Evolutionary conservation across 2,329 filamentous ascomycete species (phyloP), one percentile per base, ranked within the genome.

Genomic region (Zopfia rhizophila): DNA sequence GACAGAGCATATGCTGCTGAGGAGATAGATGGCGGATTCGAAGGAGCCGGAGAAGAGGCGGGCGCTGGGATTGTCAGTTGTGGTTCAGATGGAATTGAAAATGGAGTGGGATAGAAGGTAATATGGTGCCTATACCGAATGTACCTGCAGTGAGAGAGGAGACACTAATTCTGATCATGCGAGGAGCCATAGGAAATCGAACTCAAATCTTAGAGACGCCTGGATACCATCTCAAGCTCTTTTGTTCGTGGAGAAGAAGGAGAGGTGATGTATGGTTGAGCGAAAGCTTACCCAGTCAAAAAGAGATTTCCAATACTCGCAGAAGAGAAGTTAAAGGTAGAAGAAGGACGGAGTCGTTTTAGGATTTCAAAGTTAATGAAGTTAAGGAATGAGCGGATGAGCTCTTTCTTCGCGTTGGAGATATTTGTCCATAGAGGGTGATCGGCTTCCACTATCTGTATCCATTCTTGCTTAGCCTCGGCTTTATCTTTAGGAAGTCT

Each of bases 21-120:
- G 81, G 2, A 97, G 82, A 66, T 96, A 96, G 52, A 97, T 94
- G 29, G 91, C 90, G 5, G 89, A 89, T 70, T 97, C 94, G 56
- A 97, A 93, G 47, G 88, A 93, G 22, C 93, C 93, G 1, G 90
- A 91, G 74, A 97, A 97, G 8, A 97, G 81, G 1, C 93, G 84
- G 0, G 91, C 92, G 1, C 91, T 93, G 38, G 0, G 7, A 6
- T 13, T 7, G 32, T 63, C 33, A 66, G 53, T 17, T 11, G 38
- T 25, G 7, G 18, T 10, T 25, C 3, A 13, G n/a, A 38, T 29
- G 23, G 3, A 18, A 18, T 8, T 7, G 8, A 33, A 14, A 30
- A 29, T 12, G 23, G 7, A 22, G 17, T 17, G 22, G 3, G 35
- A n/a, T 13, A 28, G 24, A 22, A 11, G 12, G 12, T 35, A 27